Conservation (phyloP, 208 protist species). For the Angomonas desouzai region DNA sequence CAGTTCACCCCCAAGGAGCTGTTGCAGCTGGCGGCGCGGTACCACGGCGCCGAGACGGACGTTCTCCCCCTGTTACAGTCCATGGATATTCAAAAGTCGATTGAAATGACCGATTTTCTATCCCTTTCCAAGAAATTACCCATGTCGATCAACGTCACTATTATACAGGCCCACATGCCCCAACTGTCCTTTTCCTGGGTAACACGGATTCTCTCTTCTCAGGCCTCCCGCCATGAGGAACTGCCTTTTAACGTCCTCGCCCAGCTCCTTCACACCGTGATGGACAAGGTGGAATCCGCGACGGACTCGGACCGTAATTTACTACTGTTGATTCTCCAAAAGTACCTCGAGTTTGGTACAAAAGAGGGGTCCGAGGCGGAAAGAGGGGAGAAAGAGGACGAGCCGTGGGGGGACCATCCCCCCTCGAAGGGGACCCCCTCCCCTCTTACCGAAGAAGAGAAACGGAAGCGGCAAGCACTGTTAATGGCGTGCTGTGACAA, state of each 20-base stretch:
- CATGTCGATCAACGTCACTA: slow-evolving; percentile 43
- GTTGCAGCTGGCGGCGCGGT: slow-evolving; percentile 47
- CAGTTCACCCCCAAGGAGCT: slow-evolving; percentile 54
- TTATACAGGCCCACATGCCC: slow-evolving; percentile 51
- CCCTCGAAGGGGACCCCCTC: neutral
- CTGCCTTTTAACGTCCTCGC: slow-evolving; percentile 43
- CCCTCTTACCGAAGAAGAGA: slow-evolving; percentile 8
- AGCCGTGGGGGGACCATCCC: neutral
- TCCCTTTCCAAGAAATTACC: slow-evolving; percentile 46
- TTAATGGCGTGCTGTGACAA: slow-evolving; percentile 48
- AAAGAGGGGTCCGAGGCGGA: neutral
- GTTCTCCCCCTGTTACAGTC: slow-evolving; percentile 37
- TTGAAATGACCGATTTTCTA: slow-evolving; percentile 67
- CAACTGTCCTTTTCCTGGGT: slow-evolving; percentile 56
- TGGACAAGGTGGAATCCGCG: slow-evolving; percentile 23
- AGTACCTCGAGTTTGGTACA: slow-evolving; percentile 31
- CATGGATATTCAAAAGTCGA: slow-evolving; percentile 37
- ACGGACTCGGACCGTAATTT: slow-evolving; percentile 68
- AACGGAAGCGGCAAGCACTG: slow-evolving; percentile 18
- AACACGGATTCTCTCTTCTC: slow-evolving; percentile 56
- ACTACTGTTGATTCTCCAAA: slow-evolving; percentile 65
- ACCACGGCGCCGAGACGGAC: slow-evolving; percentile 28
- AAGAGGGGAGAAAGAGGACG: neutral
- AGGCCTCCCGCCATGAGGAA: slow-evolving; percentile 41
- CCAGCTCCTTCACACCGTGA: slow-evolving; percentile 37